These are phyloP conservation scores for Xylariales sp. DNA, from an alignment of 2,329 filamentous ascomycete species.

Conservation along the genomic window DNA sequence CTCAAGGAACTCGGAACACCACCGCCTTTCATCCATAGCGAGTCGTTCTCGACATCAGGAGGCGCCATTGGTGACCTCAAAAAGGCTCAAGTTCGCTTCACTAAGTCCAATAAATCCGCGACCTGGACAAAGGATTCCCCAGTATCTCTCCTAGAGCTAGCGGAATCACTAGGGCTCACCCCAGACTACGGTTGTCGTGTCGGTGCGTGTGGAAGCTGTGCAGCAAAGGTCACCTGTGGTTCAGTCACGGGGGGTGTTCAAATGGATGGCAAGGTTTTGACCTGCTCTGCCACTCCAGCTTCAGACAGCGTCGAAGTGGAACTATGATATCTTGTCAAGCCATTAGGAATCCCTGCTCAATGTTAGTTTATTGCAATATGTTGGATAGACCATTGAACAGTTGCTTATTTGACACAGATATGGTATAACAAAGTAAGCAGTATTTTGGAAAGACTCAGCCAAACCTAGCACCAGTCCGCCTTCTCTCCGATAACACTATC, in stretches of 20 bases:
- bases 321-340: not conserved
- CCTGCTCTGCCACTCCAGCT: constrained; percentile 17
- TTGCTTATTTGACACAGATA: too few species aligned
- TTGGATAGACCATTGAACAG: too few species aligned
- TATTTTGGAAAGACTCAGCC: too few species aligned
- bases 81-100: constrained; percentile 15
- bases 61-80: constrained; percentile 12
- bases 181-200: constrained; percentile 20
- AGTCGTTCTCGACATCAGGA: constrained; percentile 13
- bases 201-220: constrained; percentile 20
- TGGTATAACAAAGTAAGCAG: too few species aligned
- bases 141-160: constrained; percentile 18
- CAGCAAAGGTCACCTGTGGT: constrained; percentile 16
- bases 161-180: constrained; percentile 18
- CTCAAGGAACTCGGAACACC: constrained; percentile 10
- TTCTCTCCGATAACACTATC: too few species aligned
- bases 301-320: constrained; percentile 13
- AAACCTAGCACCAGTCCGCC: too few species aligned
- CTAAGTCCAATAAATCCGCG: constrained; percentile 13
- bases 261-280: constrained; percentile 17
- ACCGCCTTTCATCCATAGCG: constrained; percentile 15
- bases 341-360: too few species aligned
- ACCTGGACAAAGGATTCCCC: constrained; percentile 15
- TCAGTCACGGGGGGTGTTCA: constrained; percentile 18
- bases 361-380: too few species aligned